Conservation (phyloP, 768 basidiomycete species). For the Amanita exitialis region DNA sequence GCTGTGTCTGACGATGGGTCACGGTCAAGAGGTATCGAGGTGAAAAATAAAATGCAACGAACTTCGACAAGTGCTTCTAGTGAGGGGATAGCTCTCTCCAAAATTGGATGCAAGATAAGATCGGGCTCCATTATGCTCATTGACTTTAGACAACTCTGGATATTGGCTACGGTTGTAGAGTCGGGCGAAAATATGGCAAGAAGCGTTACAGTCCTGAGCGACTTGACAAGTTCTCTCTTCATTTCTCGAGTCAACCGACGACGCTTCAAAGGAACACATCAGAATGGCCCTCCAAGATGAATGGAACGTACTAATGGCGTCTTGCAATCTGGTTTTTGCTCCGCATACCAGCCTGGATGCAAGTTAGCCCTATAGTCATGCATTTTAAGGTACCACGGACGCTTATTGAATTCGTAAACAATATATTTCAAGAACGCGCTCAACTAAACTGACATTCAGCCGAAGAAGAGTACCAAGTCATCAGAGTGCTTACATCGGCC, state of each 20-base stretch:
- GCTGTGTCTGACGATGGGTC: conserved; percentile 49
- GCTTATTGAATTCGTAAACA: conserved; percentile 78
- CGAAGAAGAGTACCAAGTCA: neutral
- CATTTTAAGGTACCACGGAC: conserved; percentile 23
- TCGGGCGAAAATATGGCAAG: conserved; percentile 91
- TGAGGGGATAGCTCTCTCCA: conserved; percentile 79
- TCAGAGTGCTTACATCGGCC: conserved; percentile 39
- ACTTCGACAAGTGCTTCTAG: conserved; percentile 87
- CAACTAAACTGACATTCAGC: conserved; percentile 32
- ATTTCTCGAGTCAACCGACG: conserved; percentile 72
- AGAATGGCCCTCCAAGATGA: neutral
- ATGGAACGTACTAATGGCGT: conserved; percentile 46
- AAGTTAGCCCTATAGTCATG: conserved; percentile 1
- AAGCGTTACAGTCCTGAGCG: conserved; percentile 69
- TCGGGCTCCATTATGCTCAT: conserved; percentile 83
- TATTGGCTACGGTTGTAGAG: conserved; percentile 58
- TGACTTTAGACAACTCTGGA: conserved; percentile 73
- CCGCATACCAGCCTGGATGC: conserved; percentile 62
- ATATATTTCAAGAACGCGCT: conserved; percentile 81
- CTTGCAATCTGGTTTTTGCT: conserved; percentile 69
- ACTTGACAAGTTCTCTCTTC: conserved; percentile 78
- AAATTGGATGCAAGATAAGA: conserved; percentile 67
- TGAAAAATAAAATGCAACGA: conserved; percentile 10
- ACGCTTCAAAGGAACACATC: conserved; percentile 26
- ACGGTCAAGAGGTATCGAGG: conserved; percentile 3